Evolutionary conservation across 164 flowering plant species (phyloP).

Genomic region (Piper longum): DNA sequence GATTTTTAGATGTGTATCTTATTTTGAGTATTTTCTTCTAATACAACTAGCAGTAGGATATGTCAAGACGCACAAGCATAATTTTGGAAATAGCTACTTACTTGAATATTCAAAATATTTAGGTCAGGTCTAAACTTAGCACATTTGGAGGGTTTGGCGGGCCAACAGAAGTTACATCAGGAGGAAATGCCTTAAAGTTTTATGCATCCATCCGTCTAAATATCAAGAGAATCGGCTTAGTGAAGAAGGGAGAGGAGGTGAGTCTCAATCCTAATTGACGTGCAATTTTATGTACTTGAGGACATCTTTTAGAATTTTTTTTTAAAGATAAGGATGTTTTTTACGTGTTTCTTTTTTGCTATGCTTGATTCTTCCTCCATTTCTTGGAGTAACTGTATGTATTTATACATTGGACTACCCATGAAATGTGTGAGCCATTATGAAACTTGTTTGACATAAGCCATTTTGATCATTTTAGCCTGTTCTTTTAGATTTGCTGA

Average conservation of each 20-base stretch:
- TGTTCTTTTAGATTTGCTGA: too few species aligned
- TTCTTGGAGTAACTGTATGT: too few species aligned
- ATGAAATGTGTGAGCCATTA: too few species aligned
- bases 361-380: too few species aligned
- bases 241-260: slow-evolving; percentile 95
- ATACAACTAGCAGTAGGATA: background rate
- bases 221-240: slow-evolving; percentile 60
- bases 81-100: too few species aligned
- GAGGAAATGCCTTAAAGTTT: slow-evolving; percentile 96
- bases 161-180: slow-evolving; percentile 87
- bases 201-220: slow-evolving; percentile 89
- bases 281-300: background rate
- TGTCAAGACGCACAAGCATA: background rate
- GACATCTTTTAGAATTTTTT: too few species aligned
- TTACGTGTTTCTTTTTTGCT: too few species aligned
- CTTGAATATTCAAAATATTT: slow-evolving; percentile 3
- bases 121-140: slow-evolving; percentile 77
- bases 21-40: background rate
- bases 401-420: too few species aligned
- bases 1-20: too few species aligned
- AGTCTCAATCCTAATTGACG: background rate
- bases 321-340: too few species aligned
- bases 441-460: too few species aligned
- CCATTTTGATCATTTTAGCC: too few species aligned
- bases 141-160: slow-evolving; percentile 82